Evolutionary conservation across 805 yeast species (phyloP).

Genomic region (Saturnispora diversa): DNA sequence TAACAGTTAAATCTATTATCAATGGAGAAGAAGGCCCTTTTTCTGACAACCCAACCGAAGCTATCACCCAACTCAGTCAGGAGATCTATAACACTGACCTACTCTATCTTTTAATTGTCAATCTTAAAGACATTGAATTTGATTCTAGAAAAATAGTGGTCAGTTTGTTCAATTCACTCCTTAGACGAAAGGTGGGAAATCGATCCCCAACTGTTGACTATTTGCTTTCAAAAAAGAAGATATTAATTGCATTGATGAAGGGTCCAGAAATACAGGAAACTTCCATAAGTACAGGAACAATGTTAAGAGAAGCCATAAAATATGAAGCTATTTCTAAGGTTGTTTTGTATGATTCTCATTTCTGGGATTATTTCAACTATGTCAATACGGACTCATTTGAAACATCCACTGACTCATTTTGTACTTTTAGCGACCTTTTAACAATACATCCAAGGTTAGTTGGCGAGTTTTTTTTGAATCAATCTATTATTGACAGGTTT

Average conservation of each 20-base stretch:
- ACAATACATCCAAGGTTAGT: slow-evolving; percentile 63
- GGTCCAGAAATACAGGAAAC: slow-evolving; percentile 71
- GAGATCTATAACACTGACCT: slow-evolving; percentile 71
- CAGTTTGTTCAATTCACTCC: slow-evolving; percentile 60
- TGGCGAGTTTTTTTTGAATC: slow-evolving; percentile 55
- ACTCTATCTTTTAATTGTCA: slow-evolving; percentile 49
- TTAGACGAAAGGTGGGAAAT: slow-evolving; percentile 69
- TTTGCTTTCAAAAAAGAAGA: slow-evolving; percentile 56
- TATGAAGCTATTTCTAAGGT: slow-evolving; percentile 60
- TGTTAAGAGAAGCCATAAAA: slow-evolving; percentile 78
- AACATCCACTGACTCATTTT: slow-evolving; percentile 82
- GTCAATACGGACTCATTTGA: slow-evolving; percentile 76
- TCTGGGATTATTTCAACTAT: slow-evolving; percentile 81
- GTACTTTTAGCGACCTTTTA: slow-evolving; percentile 62
- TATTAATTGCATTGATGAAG: slow-evolving; percentile 51
- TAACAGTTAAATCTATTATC: slow-evolving; percentile 56
- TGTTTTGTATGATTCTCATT: slow-evolving; percentile 47
- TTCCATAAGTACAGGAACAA: slow-evolving; percentile 66
- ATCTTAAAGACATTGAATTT: slow-evolving; percentile 67
- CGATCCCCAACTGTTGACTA: slow-evolving; percentile 86
- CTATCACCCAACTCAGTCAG: slow-evolving; percentile 64
- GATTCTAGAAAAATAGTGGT: slow-evolving; percentile 84
- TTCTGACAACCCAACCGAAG: slow-evolving; percentile 51
- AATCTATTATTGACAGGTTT: slow-evolving; percentile 43
- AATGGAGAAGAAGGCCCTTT: slow-evolving; percentile 34